A percentile compares a stretch with the other conserved stretches of the same genome.
These are phyloP conservation scores for Trichoderma breve DNA, from an alignment of 2,329 filamentous ascomycete genomes.

Conservation along the genomic window DNA sequence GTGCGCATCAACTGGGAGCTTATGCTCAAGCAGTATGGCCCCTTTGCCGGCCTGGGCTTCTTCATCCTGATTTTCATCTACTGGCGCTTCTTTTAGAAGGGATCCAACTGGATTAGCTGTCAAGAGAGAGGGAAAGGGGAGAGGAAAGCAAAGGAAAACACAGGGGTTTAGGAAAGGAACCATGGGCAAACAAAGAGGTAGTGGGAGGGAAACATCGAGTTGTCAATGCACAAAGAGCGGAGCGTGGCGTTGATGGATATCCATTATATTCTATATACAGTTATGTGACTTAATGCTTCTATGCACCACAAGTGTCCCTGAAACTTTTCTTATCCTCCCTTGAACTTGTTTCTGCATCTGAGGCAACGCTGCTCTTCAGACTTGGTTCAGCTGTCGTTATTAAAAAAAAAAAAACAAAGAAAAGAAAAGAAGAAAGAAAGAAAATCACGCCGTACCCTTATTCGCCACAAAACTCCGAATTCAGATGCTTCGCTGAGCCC, in stretches of 20 bases:
- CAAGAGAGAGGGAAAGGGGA: neutral
- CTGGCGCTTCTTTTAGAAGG: constrained; percentile 82
- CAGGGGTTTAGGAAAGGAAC: neutral
- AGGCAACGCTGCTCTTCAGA: constrained; percentile 1
- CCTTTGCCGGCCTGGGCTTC: constrained; percentile 76
- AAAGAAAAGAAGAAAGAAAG: neutral
- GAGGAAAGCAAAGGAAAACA: constrained; percentile 36
- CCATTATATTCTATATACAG: constrained; percentile 26
- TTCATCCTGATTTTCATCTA: constrained; percentile 85
- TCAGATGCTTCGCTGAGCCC: constrained; percentile 13
- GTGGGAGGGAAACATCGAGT: neutral
- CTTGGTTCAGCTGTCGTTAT: neutral
- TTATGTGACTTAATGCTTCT: constrained; percentile 24
- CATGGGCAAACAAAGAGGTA: neutral
- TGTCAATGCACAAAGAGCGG: constrained; percentile 15
- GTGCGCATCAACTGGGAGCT: constrained; percentile 98
- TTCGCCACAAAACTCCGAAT: constrained; percentile 20
- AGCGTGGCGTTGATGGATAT: constrained; percentile 22
- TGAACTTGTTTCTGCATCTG: neutral
- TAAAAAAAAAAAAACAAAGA: neutral
- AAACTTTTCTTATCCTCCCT: neutral
- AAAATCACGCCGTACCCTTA: neutral
- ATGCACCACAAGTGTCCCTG: constrained; percentile 9
- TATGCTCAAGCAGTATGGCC: constrained; percentile 93
- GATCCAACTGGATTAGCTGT: neutral